A percentile compares a stretch with the other conserved stretches of the same genome.
Conservation (phyloP, 371 early-diverging fungal genomes). For the Cokeromyces recurvatus region DNA sequence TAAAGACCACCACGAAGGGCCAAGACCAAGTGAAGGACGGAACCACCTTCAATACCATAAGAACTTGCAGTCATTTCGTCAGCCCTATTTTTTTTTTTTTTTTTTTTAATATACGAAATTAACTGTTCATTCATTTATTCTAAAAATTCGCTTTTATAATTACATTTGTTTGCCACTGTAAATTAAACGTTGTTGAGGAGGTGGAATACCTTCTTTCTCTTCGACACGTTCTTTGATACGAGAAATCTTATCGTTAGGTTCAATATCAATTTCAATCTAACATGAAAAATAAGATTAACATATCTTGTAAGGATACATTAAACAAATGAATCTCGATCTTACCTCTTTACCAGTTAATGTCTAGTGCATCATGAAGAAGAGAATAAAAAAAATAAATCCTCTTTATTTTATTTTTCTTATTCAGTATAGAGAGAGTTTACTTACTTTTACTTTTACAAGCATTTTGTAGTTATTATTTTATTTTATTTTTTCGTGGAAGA, state of each 20-base stretch:
- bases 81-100: constrained; percentile 49
- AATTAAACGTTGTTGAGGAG: constrained; percentile 93
- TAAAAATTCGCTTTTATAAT: too few relatives aligned
- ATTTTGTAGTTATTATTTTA: too few relatives aligned
- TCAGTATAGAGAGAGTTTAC: too few relatives aligned
- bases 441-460: constrained; percentile 89
- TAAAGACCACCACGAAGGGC: constrained; percentile 92
- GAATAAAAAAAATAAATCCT: too few relatives aligned
- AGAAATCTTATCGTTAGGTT: constrained; percentile 82
- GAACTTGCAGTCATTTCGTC: constrained; percentile 81
- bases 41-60: constrained; percentile 83
- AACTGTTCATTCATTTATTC: too few relatives aligned
- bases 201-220: constrained; percentile 97
- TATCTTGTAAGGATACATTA: too few relatives aligned
- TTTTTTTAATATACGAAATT: neutral
- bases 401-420: too few relatives aligned
- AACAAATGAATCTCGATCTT: constrained; percentile 12
- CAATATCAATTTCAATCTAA: constrained; percentile 92
- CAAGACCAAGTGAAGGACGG: constrained; percentile 95
- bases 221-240: constrained; percentile 93
- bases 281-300: neutral
- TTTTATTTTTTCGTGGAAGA: too few relatives aligned
- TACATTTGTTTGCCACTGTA: constrained; percentile 94
- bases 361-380: too few relatives aligned
- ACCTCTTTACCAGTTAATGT: constrained; percentile 94